Percentiles rank a stretch among this genome's conserved stretches.
Conservation (phyloP, 2,329 filamentous ascomycete genomes). For the Penicillium rolfsii region DNA sequence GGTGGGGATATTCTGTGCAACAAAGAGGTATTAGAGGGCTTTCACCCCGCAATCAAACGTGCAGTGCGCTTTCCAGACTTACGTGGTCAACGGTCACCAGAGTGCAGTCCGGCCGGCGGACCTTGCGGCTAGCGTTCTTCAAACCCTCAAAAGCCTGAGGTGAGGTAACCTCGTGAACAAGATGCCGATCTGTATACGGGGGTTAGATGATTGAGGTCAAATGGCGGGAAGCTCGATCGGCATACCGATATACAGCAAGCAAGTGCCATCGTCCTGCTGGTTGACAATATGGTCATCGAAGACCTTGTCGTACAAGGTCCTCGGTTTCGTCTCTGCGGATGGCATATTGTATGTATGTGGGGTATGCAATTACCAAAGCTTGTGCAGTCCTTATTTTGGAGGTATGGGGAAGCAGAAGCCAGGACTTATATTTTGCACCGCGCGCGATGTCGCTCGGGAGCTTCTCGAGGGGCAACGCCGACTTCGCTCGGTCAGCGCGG, state of each 20-base stretch:
- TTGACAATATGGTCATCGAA: constrained; percentile 93
- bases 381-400: constrained; percentile 5
- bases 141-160: constrained; percentile 98
- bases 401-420: constrained; percentile 13
- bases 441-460: constrained; percentile 42
- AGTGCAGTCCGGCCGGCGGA: constrained; percentile 94
- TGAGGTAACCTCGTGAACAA: constrained; percentile 98
- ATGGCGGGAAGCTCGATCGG: constrained; percentile 16
- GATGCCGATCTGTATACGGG: constrained; percentile 73
- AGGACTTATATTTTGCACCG: constrained; percentile 34
- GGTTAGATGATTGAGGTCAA: constrained; percentile 10
- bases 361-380: constrained; percentile 16
- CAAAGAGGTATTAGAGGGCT: constrained; percentile 21
- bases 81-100: constrained; percentile 96
- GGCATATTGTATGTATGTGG: constrained; percentile 65
- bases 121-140: constrained; percentile 81
- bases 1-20: constrained; percentile 82
- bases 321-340: constrained; percentile 69
- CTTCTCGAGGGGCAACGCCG: constrained; percentile 40
- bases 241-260: constrained; percentile 90
- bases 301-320: constrained; percentile 97
- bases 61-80: constrained; percentile 47
- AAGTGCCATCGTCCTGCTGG: constrained; percentile 89
- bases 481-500: constrained; percentile 43
- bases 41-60: background rate